Evolutionary conservation across 2,329 filamentous ascomycete species (phyloP).

Genomic region (Macrophomina phaseolina): DNA sequence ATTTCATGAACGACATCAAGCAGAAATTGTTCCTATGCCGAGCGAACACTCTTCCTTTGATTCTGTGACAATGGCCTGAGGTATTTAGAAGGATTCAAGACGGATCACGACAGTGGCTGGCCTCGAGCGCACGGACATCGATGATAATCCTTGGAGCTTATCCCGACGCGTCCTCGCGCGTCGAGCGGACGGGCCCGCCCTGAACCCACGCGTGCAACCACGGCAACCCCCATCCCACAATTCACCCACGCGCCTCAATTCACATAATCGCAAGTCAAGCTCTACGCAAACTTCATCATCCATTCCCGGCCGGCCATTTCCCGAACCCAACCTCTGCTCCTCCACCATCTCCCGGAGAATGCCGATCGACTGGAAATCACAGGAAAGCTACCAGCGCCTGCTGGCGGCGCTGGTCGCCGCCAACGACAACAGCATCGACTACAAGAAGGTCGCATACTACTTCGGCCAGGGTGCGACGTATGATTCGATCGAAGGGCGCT

Average conservation of each 20-base stretch:
- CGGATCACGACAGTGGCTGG: not conserved
- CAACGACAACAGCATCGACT: constrained; percentile 46
- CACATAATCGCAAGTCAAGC: not conserved
- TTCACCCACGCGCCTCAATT: too few species aligned
- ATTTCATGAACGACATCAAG: too few species aligned
- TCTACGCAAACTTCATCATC: not conserved
- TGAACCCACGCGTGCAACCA: constrained; percentile 7
- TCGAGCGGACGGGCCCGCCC: not conserved
- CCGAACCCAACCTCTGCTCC: too few species aligned
- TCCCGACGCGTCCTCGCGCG: constrained; percentile 12
- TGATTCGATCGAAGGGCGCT: constrained; percentile 54
- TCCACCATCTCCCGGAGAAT: constrained; percentile 29
- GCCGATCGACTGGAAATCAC: constrained; percentile 46
- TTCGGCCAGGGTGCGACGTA: constrained; percentile 56
- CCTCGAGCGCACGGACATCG: constrained; percentile 3
- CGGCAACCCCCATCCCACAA: not conserved
- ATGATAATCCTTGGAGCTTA: not conserved
- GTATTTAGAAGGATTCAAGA: not conserved
- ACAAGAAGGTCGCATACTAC: constrained; percentile 49
- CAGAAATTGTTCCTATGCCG: too few species aligned
- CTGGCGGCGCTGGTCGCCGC: constrained; percentile 49
- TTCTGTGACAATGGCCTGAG: not conserved
- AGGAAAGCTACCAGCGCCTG: constrained; percentile 46
- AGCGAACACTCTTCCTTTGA: too few species aligned
- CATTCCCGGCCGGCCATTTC: not conserved